These are phyloP conservation scores for Alternaria brassicicola DNA, from an alignment of 2,329 filamentous ascomycete species.

Conservation along the genomic window DNA sequence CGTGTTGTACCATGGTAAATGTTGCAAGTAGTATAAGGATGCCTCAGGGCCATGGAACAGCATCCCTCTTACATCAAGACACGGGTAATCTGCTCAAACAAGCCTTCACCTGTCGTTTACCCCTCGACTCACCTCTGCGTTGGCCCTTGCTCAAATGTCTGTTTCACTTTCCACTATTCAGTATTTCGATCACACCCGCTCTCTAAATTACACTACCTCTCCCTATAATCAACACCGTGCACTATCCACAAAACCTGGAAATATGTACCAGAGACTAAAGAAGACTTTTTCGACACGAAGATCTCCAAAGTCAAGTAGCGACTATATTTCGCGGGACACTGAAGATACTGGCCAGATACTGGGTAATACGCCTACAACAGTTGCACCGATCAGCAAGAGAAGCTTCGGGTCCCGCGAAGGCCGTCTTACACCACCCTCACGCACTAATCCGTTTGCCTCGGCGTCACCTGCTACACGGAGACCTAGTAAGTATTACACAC, in stretches of 20 bases:
- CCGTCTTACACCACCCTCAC: conserved; percentile 22
- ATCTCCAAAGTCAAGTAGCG: conserved; percentile 11
- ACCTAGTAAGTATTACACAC: conserved; percentile 41
- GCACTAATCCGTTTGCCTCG: conserved; percentile 27
- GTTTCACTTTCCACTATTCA: conserved; percentile 11
- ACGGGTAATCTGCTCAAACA: not conserved
- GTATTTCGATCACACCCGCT: conserved; percentile 1
- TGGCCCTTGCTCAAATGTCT: conserved; percentile 19
- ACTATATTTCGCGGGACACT: conserved; percentile 3
- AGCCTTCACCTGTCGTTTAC: conserved; percentile 6
- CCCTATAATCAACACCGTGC: not conserved
- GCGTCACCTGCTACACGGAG: conserved; percentile 46
- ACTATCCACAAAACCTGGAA: conserved; percentile 7
- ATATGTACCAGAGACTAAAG: conserved; percentile 22
- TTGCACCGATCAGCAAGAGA: conserved; percentile 11
- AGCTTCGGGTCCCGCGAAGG: conserved; percentile 18
- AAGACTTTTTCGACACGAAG: conserved; percentile 23
- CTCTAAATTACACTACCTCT: conserved; percentile 2
- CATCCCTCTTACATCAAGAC: not conserved
- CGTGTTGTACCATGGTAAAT: not conserved
- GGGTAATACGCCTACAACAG: not conserved
- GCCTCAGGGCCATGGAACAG: not conserved
- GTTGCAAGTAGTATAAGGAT: conserved; percentile 2
- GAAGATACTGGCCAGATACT: conserved; percentile 6
- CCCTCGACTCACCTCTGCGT: not conserved